Evolutionary conservation across 257 asterid species (phyloP), one percentile per base, ranked within the genome.

Genomic region (Solanum corneliomulleri): DNA sequence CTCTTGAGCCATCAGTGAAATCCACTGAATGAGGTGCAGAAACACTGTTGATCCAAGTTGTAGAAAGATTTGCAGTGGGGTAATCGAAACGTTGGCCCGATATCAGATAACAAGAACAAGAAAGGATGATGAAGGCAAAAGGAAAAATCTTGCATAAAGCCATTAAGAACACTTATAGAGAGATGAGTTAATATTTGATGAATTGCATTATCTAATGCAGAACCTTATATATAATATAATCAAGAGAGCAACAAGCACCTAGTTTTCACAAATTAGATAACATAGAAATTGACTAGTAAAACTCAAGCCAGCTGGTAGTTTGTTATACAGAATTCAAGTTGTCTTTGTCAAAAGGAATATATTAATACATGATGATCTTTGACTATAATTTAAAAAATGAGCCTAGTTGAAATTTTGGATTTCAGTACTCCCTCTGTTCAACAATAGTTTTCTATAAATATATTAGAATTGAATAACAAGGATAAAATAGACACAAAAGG

Each of bases 1-100:
- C 35, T 25, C 2, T 11, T 60, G 69, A 52, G 5, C 27, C 21
- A 13, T 75, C 35, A 8, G 69, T 58, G 68, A 62, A 31, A 23
- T 66, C 49, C 16, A 33, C 58, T 39, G 86, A 84, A 84, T 84
- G 86, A 9, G 37, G 37, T 58, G 86, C 86, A 58, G 86, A 84
- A 66, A 84, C 23, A 37, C 60, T 66, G 10, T 87, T 86, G 18
- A 66, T n/a, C 89, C 88, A 86, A 37, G 89, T 89, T 3, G 87
- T 86, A 7, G 91, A 89, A 31, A 74, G 75, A 29, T 74, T 86
- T 52, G 87, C 86, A 37, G 42, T 49, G 18, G 87, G 64, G 35
- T 89, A 74, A 74, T 86, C 44, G 5, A 42, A 52, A 70, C 58
- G 41, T 80, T 81, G 86, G 16, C 86, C 62, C 3, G 29, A 16